phyloP scores from a whole-genome alignment of 192 early-diverging fungal genomes.

The Entrophospora sp. region DNA sequence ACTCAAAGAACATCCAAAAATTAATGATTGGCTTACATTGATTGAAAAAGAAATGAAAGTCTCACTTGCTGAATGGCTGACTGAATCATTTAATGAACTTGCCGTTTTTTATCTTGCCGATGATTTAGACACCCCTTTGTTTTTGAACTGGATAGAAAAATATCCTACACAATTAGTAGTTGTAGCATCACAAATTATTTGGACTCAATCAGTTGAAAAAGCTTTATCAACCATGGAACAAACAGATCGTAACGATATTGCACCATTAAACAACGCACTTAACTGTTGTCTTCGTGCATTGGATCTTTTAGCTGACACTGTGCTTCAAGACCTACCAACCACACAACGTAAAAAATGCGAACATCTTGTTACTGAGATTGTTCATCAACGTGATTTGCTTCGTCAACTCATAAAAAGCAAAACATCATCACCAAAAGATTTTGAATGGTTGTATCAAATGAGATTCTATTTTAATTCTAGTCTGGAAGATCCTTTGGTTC shows the following conservation, averaged over 20 bases:
- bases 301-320: conserved; percentile 84
- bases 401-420: conserved; percentile 50
- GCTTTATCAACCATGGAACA: conserved; percentile 45
- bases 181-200: conserved; percentile 78
- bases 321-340: conserved; percentile 74
- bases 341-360: conserved; percentile 92
- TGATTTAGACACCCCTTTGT: conserved; percentile 41
- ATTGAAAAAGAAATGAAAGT: conserved; percentile 92
- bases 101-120: conserved; percentile 48
- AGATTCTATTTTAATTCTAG: conserved; percentile 69
- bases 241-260: conserved; percentile 24
- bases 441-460: conserved; percentile 93
- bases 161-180: conserved; percentile 93
- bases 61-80: conserved; percentile 70
- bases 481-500: conserved; percentile 55
- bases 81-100: conserved; percentile 63
- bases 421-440: conserved; percentile 59
- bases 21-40: conserved; percentile 95
- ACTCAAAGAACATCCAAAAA: conserved; percentile 75
- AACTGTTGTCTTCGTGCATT: conserved; percentile 61
- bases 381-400: conserved; percentile 94
- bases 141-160: conserved; percentile 79
- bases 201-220: conserved; percentile 83
- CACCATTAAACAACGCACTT: conserved; percentile 50
- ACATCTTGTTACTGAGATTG: conserved; percentile 96